phyloP scores from a whole-genome alignment of 1,139 yeast genomes.

The Sugiyamaella castrensis region DNA sequence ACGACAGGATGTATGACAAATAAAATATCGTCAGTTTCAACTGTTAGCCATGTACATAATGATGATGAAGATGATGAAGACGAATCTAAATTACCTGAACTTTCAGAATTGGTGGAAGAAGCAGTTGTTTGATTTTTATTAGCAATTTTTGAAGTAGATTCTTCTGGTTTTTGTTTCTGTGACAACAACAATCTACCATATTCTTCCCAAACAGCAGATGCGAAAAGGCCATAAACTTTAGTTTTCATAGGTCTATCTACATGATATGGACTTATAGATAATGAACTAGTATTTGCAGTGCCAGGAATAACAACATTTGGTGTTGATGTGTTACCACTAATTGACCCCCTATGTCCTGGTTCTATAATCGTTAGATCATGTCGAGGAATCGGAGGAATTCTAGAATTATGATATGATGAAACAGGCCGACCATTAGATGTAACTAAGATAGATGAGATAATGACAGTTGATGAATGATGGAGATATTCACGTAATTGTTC shows the following conservation, averaged over 20 bases:
- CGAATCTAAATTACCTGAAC: background rate
- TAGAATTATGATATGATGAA: slow-evolving; percentile 29
- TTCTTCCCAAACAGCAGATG: slow-evolving; percentile 32
- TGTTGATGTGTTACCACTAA: background rate
- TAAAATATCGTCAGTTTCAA: slow-evolving; percentile 29
- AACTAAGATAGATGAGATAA: slow-evolving; percentile 31
- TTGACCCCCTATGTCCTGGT: slow-evolving; percentile 4
- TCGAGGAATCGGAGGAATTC: slow-evolving; percentile 27
- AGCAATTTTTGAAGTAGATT: background rate
- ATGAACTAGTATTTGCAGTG: background rate
- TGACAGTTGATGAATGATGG: slow-evolving; percentile 16
- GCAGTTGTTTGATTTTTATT: background rate
- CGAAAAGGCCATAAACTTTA: slow-evolving; percentile 32
- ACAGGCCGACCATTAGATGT: slow-evolving; percentile 29
- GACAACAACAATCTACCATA: slow-evolving; percentile 16
- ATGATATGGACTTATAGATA: slow-evolving; percentile 24
- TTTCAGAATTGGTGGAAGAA: background rate
- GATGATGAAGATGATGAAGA: background rate
- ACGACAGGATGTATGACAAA: slow-evolving; percentile 27
- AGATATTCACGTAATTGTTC: slow-evolving; percentile 15
- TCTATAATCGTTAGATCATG: slow-evolving; percentile 14
- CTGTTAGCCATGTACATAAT: slow-evolving; percentile 25
- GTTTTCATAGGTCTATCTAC: slow-evolving; percentile 31
- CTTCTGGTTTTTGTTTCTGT: background rate
- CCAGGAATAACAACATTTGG: background rate